Conservation (phyloP, 78 protist species). For the Salpingoeca rosetta region DNA sequence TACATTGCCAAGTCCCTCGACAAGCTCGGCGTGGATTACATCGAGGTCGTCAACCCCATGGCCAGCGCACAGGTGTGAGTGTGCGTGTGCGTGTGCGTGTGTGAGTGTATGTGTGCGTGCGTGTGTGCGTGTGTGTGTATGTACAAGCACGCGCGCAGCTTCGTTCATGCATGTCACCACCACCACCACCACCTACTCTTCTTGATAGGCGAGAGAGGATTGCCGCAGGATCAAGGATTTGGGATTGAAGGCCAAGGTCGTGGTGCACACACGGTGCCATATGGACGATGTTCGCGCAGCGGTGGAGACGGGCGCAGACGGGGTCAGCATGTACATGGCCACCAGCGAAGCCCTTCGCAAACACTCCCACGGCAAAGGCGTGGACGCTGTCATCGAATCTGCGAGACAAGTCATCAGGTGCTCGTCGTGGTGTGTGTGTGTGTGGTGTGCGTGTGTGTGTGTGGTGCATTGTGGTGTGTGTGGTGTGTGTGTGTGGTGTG, state of each 20-base stretch:
- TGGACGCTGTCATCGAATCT: constrained; percentile 31
- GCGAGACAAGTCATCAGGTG: no score
- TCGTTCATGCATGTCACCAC: no score
- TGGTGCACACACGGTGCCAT: constrained; percentile 66
- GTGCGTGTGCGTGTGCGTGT: neutral
- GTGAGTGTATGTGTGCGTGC: no score
- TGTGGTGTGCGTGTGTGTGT: no score
- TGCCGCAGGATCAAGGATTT: constrained; percentile 27
- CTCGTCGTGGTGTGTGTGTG: no score
- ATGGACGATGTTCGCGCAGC: constrained; percentile 53
- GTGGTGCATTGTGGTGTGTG: no score
- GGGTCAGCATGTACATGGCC: constrained; percentile 58
- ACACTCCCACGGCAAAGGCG: constrained; percentile 61
- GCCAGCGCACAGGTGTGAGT: constrained; percentile 36
- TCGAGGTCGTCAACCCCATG: constrained; percentile 51
- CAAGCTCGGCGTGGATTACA: constrained; percentile 40
- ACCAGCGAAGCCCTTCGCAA: constrained; percentile 33
- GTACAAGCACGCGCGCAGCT: no score
- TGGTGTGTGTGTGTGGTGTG: no score
- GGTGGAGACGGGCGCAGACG: constrained; percentile 46
- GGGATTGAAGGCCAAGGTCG: constrained; percentile 26
- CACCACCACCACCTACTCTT: neutral
- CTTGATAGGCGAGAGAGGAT: constrained; percentile 21
- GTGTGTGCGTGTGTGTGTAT: no score
- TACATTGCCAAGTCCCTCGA: constrained; percentile 55